Evolutionary conservation across 345 rosid species (phyloP).

Genomic region (Salix exigua): DNA sequence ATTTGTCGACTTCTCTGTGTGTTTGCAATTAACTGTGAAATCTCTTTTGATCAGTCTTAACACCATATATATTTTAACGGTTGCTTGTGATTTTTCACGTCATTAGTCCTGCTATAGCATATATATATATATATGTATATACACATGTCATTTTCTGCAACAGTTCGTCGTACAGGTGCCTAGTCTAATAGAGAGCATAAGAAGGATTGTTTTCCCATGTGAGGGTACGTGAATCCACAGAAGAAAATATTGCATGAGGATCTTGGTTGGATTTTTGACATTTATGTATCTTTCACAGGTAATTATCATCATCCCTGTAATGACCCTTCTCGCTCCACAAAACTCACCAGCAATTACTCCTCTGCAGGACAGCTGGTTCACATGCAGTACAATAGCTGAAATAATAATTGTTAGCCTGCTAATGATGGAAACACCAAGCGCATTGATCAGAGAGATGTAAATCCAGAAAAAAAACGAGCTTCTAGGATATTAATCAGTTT

Average conservation of each 20-base stretch:
- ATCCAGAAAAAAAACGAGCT: too few relatives aligned
- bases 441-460: too few relatives aligned
- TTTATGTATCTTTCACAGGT: slow-evolving; percentile 1
- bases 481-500: too few relatives aligned
- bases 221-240: slow-evolving; percentile 28
- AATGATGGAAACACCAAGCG: too few relatives aligned
- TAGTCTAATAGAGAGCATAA: slow-evolving; percentile 25
- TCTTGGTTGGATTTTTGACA: slow-evolving; percentile 13
- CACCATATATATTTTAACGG: background rate
- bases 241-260: slow-evolving; percentile 22
- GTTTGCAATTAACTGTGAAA: background rate
- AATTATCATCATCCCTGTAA: background rate
- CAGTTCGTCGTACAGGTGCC: slow-evolving; percentile 20
- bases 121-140: too few relatives aligned
- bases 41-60: background rate
- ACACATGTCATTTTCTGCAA: slow-evolving; percentile 21
- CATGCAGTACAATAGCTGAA: too few relatives aligned
- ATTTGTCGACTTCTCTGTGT: slow-evolving; percentile 13
- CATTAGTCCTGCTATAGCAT: too few relatives aligned
- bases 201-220: slow-evolving; percentile 35
- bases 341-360: too few relatives aligned
- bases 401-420: too few relatives aligned
- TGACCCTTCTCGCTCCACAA: too few relatives aligned
- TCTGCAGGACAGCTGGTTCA: too few relatives aligned
- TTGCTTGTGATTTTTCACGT: too few relatives aligned